phyloP scores from a whole-genome alignment of 805 yeast genomes.

The Kodamaea kaohsiungensis region DNA sequence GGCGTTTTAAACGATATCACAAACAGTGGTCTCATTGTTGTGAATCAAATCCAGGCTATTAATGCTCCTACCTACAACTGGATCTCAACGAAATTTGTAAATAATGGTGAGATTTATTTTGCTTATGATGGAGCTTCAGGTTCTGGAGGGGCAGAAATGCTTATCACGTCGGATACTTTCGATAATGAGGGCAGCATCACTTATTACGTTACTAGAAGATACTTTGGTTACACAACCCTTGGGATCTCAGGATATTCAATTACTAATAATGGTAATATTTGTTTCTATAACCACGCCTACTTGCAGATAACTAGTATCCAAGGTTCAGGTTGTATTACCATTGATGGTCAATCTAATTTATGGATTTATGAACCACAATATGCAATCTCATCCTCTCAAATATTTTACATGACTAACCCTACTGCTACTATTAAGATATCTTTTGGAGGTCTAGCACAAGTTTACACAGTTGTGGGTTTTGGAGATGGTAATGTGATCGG shows the following conservation, averaged over 20 bases:
- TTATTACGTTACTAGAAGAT: constrained; percentile 16
- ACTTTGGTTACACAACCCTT: constrained; percentile 8
- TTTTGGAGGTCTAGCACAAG: constrained; percentile 18
- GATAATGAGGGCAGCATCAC: constrained; percentile 21
- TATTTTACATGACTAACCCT: constrained; percentile 10
- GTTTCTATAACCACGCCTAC: constrained; percentile 23
- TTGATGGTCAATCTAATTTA: constrained; percentile 14
- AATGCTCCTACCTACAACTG: constrained; percentile 10
- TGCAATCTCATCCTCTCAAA: constrained; percentile 9
- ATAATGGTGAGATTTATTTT: constrained; percentile 12
- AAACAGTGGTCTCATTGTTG: constrained; percentile 19
- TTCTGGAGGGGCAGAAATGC: constrained; percentile 1
- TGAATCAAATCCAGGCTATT: constrained; percentile 13
- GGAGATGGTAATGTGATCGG: constrained; percentile 30
- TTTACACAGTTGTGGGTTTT: constrained; percentile 26
- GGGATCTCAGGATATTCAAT: not conserved
- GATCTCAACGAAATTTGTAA: constrained; percentile 6
- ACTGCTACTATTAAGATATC: constrained; percentile 12
- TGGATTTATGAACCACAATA: constrained; percentile 10
- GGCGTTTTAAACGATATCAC: constrained; percentile 7
- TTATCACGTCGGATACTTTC: not conserved
- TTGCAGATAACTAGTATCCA: constrained; percentile 19
- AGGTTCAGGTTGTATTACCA: constrained; percentile 32
- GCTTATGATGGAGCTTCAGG: constrained; percentile 12
- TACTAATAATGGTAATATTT: constrained; percentile 18